phyloP scores from a whole-genome alignment of 495 filamentous ascomycete species.

The Pyrenula massariospora region DNA sequence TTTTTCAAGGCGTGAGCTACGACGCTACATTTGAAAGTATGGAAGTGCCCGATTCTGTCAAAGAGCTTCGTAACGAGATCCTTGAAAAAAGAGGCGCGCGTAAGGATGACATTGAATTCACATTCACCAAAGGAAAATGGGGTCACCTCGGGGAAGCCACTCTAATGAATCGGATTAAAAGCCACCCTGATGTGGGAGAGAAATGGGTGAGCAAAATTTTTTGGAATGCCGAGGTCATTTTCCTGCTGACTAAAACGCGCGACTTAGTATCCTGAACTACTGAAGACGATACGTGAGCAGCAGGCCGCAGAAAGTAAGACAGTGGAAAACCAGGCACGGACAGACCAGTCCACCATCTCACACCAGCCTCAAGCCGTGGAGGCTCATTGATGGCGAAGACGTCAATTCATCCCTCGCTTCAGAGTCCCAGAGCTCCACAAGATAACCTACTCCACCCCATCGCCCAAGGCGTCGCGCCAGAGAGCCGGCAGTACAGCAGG shows the following conservation, averaged over 20 bases:
- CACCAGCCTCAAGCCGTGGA: background rate
- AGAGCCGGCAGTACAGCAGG: background rate
- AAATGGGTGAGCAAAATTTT: constrained; percentile 61
- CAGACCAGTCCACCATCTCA: background rate
- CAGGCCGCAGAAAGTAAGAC: background rate
- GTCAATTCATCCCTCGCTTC: background rate
- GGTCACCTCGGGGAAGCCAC: constrained; percentile 72
- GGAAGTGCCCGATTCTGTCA: constrained; percentile 56
- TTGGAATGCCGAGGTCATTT: background rate
- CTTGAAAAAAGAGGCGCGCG: constrained; percentile 32
- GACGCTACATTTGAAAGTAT: constrained; percentile 70
- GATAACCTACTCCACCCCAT: background rate
- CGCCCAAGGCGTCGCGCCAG: background rate
- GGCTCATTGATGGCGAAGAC: background rate
- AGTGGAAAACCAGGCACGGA: background rate
- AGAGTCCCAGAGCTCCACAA: too few species aligned
- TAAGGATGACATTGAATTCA: constrained; percentile 68
- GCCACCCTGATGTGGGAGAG: constrained; percentile 79
- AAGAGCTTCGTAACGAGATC: constrained; percentile 14
- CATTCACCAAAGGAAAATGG: constrained; percentile 55
- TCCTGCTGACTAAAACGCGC: background rate
- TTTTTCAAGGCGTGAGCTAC: constrained; percentile 84
- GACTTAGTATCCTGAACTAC: background rate
- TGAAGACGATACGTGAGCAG: background rate
- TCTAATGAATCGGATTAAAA: constrained; percentile 70